Conservation (phyloP, 352 stramenopile species). For the Globisporangium heterothallicum region DNA sequence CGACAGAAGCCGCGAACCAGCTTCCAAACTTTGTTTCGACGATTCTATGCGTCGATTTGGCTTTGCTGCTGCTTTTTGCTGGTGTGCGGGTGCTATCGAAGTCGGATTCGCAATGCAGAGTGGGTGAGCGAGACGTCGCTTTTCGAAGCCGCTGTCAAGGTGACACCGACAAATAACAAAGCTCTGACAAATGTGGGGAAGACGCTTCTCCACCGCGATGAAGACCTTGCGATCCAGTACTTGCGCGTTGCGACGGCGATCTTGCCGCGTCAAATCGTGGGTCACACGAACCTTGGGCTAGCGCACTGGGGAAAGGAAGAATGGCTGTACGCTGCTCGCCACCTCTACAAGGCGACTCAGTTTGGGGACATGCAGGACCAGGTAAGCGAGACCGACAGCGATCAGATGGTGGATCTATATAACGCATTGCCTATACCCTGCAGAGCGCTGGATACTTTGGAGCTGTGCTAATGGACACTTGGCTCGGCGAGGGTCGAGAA, state of each 20-base stretch:
- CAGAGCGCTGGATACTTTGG: slow-evolving; percentile 36
- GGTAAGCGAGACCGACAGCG: neutral
- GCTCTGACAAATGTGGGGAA: slow-evolving; percentile 72
- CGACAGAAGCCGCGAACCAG: neutral
- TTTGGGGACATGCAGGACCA: slow-evolving; percentile 18
- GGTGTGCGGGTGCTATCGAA: slow-evolving; percentile 29
- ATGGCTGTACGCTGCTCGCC: slow-evolving; percentile 34
- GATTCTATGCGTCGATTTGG: slow-evolving; percentile 11
- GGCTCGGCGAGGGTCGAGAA: slow-evolving; percentile 16
- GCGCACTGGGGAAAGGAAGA: slow-evolving; percentile 22
- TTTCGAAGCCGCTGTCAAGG: slow-evolving; percentile 44
- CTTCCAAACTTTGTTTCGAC: neutral
- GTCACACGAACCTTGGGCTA: slow-evolving; percentile 52
- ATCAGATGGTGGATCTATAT: neutral
- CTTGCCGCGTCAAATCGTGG: slow-evolving; percentile 43
- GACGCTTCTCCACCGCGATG: slow-evolving; percentile 42
- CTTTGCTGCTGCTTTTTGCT: slow-evolving; percentile 24
- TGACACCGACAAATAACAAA: slow-evolving; percentile 71
- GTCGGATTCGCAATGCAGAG: slow-evolving; percentile 49
- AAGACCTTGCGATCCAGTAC: slow-evolving; percentile 27
- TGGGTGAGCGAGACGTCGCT: slow-evolving; percentile 55
- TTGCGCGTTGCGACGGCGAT: slow-evolving; percentile 31
- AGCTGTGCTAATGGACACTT: slow-evolving; percentile 27
- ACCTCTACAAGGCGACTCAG: slow-evolving; percentile 42
- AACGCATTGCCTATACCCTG: neutral